phyloP scores from a whole-genome alignment of 2,329 filamentous ascomycete genomes.

The Cercospora sp. region DNA sequence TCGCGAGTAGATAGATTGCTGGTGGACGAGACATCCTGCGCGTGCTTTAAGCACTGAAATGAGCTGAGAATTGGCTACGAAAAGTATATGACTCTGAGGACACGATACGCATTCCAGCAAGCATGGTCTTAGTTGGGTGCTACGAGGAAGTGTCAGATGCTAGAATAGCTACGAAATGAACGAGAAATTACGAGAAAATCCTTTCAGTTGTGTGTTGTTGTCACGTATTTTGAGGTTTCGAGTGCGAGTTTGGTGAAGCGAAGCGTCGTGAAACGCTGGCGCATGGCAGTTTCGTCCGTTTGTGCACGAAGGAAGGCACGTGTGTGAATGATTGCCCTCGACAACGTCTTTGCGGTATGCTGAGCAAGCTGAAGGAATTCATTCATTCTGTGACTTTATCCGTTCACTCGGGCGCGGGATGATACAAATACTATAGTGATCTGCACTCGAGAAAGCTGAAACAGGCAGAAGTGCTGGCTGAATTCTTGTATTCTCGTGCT shows the following conservation, averaged over 20 bases:
- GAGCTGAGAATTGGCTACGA: background rate
- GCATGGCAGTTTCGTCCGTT: background rate
- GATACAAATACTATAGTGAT: background rate
- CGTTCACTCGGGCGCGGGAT: background rate
- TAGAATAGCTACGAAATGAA: background rate
- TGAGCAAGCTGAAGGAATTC: background rate
- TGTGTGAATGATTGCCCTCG: background rate
- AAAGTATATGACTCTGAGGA: conserved; percentile 1
- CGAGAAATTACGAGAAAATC: background rate
- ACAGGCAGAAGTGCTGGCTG: background rate
- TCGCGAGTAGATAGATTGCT: background rate
- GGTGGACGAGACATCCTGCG: background rate
- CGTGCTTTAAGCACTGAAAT: background rate
- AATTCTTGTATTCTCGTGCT: background rate
- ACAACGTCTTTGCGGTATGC: background rate
- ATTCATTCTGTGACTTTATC: background rate
- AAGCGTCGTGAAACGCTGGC: background rate
- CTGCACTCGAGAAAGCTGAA: background rate
- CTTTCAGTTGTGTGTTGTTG: background rate
- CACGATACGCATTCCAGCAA: background rate
- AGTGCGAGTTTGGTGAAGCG: background rate
- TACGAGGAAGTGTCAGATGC: background rate
- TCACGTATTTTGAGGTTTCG: background rate
- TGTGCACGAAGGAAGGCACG: background rate
- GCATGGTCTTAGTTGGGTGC: background rate